Evolutionary conservation across 306 rosid species (phyloP), one percentile per base, ranked within the genome.

Genomic region (Clitoria ternatea): DNA sequence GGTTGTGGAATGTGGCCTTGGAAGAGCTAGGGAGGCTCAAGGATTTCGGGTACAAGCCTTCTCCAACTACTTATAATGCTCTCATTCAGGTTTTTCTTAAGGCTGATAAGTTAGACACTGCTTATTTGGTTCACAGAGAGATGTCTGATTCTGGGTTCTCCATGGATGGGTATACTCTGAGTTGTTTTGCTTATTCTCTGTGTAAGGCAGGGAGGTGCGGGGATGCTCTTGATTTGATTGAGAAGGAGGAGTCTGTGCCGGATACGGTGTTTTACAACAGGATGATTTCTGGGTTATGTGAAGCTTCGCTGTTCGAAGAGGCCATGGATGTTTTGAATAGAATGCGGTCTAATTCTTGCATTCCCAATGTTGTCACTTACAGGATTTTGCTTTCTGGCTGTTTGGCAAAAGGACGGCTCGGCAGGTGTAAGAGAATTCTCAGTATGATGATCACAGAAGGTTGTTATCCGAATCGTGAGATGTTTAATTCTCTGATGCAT

Each of bases 11-110:
- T 79, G 40, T 79, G 70, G 97, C 96, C 0, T 66, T 91, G 84
- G 97, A 86, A 57, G 97, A 91, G 84, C 65, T 91, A 4, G 97
- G 96, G 54, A 91, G 97, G 85, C 85, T 91, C 3, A 91, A 91
- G 79, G 96, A 91, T 81, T 86, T 85, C 0, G 97, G 97, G 32
- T 86, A 82, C 78, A 88, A 75, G 76, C 88, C 97, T 18, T 83
- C 89, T 27, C 74, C 62, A 4, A 36, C 66, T 20, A 88, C 96
- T 17, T 91, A 86, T 61, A 88, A 81, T 80, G 92, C 91, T 23
- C 72, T 91, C 81, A 19, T 91, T 83, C 97, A 76, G 23, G 97
- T 88, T 52, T 91, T 91, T 77, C 82, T 91, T 60, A 59, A 77
- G 70, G 92, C 89, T 6, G 88, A 73, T 20, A 82, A 83, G 71